Evolutionary conservation across 2,329 filamentous ascomycete species (phyloP).

Genomic region (Geoglossum cookeanum): DNA sequence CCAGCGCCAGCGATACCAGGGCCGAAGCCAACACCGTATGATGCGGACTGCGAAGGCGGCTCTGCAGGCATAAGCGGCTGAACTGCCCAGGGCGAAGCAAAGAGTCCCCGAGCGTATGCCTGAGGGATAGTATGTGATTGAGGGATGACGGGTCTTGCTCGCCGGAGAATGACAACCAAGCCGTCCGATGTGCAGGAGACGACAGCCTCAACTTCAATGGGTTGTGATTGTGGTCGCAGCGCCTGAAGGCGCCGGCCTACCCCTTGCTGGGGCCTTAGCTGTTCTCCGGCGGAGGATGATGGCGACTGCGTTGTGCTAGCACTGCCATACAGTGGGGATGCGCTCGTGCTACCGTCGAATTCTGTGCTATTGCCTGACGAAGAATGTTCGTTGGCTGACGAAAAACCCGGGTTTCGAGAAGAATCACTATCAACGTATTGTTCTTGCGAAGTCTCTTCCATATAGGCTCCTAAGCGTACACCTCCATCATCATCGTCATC

Average conservation of each 20-base stretch:
- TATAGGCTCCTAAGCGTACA: conserved; percentile 24
- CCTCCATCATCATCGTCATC: conserved; percentile 28
- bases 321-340: conserved; percentile 24
- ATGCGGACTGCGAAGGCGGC: background rate
- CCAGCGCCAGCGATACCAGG: conserved; percentile 21
- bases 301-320: conserved; percentile 20
- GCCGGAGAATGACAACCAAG: conserved; percentile 60
- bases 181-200: conserved; percentile 82
- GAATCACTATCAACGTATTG: background rate
- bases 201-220: conserved; percentile 68
- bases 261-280: background rate
- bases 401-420: background rate
- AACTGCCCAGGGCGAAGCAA: conserved; percentile 62
- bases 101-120: conserved; percentile 42
- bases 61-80: conserved; percentile 34
- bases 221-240: conserved; percentile 1
- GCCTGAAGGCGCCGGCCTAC: background rate
- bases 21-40: background rate
- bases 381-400: background rate
- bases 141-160: conserved; percentile 48
- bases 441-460: conserved; percentile 19
- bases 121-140: conserved; percentile 21
- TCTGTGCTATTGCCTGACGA: conserved; percentile 27
- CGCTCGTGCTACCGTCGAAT: conserved; percentile 19
- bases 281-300: conserved; percentile 13